These are phyloP conservation scores for Sporisorium iseilematis-ciliati DNA, from an alignment of 1,284 basidiomycete genomes.

Conservation along the genomic window DNA sequence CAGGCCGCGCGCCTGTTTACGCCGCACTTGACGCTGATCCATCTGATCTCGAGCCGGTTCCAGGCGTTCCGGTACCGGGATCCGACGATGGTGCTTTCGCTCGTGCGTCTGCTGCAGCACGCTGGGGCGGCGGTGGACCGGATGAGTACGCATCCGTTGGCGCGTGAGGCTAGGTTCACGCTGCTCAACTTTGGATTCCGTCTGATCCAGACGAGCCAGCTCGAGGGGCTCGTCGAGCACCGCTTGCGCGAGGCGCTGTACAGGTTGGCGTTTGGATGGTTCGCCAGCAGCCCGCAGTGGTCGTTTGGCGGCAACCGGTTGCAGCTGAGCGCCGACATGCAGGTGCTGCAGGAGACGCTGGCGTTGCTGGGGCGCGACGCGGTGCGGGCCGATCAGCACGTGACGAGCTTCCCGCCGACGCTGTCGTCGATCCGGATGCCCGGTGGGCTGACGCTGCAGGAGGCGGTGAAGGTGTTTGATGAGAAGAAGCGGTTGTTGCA, in stretches of 20 bases:
- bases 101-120: slow-evolving; percentile 85
- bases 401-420: slow-evolving; percentile 55
- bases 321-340: slow-evolving; percentile 89
- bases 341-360: slow-evolving; percentile 85
- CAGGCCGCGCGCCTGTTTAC: slow-evolving; percentile 78
- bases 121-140: slow-evolving; percentile 48
- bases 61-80: slow-evolving; percentile 92
- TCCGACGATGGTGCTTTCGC: slow-evolving; percentile 84
- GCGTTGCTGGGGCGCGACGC: slow-evolving; percentile 81
- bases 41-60: slow-evolving; percentile 91
- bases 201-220: slow-evolving; percentile 84
- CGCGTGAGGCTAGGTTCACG: slow-evolving; percentile 88
- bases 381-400: slow-evolving; percentile 72
- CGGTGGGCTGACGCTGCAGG: slow-evolving; percentile 50
- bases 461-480: slow-evolving; percentile 37
- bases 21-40: slow-evolving; percentile 86
- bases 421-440: slow-evolving; percentile 48
- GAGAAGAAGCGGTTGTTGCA: slow-evolving; percentile 72
- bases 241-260: slow-evolving; percentile 83
- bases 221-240: slow-evolving; percentile 87
- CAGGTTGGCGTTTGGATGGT: slow-evolving; percentile 88
- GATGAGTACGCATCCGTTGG: slow-evolving; percentile 88
- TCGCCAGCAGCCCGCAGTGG: slow-evolving; percentile 77
- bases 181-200: slow-evolving; percentile 94
- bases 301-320: slow-evolving; percentile 91